phyloP scores from a whole-genome alignment of 139 green algal species.

The Asterochloris sp. region DNA sequence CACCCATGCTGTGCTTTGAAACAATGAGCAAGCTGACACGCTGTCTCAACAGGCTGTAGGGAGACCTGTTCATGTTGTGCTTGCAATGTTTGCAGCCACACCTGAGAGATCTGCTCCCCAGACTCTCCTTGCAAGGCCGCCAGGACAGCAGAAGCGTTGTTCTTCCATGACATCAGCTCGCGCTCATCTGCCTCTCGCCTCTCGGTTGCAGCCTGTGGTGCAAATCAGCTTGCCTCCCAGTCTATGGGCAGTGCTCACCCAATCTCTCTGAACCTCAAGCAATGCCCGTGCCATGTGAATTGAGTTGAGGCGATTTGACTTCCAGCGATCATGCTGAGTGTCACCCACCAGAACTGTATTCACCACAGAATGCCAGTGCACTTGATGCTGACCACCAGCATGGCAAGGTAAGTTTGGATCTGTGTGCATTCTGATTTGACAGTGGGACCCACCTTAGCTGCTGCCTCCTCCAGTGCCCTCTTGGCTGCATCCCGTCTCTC shows the following conservation, averaged over 20 bases:
- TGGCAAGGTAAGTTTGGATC: no score
- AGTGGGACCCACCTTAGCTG: no score
- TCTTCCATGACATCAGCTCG: slow-evolving; percentile 10
- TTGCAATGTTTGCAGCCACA: background rate
- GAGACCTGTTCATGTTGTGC: no score
- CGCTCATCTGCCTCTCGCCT: slow-evolving; percentile 8
- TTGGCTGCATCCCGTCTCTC: no score
- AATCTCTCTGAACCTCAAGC: background rate
- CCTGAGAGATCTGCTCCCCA: slow-evolving; percentile 9
- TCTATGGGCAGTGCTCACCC: background rate
- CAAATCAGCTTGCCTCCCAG: background rate
- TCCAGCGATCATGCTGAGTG: background rate
- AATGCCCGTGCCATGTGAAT: background rate
- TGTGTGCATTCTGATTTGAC: no score
- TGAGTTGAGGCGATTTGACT: background rate
- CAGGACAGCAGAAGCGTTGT: slow-evolving; percentile 11
- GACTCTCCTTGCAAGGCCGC: background rate
- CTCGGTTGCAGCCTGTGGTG: slow-evolving; percentile 6
- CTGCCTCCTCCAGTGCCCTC: no score
- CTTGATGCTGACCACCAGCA: no score
- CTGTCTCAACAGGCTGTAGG: no score
- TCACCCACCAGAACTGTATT: background rate
- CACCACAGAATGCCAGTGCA: background rate
- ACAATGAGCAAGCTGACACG: no score
- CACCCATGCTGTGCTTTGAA: no score